A percentile compares a stretch with the other conserved stretches of the same genome.
Evolutionary conservation across 345 rosid genomes (phyloP).

Genomic region (Lenwebbia sp.): DNA sequence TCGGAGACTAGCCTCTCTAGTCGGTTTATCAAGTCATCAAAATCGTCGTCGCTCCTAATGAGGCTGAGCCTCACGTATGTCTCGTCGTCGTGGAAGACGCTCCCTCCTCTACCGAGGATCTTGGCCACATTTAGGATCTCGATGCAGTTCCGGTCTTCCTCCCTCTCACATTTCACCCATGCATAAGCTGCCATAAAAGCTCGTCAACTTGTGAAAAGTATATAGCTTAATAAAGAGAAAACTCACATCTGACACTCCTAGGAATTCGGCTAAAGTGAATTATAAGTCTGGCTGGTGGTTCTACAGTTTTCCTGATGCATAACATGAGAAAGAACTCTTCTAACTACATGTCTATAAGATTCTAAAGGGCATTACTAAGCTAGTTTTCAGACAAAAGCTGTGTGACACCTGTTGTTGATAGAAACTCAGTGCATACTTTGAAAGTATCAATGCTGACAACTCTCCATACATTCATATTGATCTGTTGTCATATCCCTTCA

Average conservation of each 20-base stretch:
- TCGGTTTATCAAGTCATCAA: slow-evolving; percentile 27
- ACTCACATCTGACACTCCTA: background rate
- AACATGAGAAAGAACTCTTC: background rate
- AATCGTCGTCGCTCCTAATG: slow-evolving; percentile 46
- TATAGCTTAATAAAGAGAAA: background rate
- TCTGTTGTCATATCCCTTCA: background rate
- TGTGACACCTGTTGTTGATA: background rate
- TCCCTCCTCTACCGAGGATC: slow-evolving; percentile 39
- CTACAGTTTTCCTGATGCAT: background rate
- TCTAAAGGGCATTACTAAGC: background rate
- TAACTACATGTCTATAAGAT: background rate
- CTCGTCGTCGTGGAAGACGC: slow-evolving; percentile 13
- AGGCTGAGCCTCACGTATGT: slow-evolving; percentile 45
- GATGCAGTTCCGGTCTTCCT: slow-evolving; percentile 33
- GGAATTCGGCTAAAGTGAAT: background rate
- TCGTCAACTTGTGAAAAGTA: background rate
- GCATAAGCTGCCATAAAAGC: slow-evolving; percentile 41
- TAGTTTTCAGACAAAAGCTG: background rate
- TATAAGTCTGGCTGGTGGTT: too few species aligned
- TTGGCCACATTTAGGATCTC: slow-evolving; percentile 33
- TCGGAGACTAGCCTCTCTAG: slow-evolving; percentile 7
- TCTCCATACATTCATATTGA: fast-evolving
- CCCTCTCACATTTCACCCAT: slow-evolving; percentile 57
- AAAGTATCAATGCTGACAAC: background rate
- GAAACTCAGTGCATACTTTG: background rate